Base-by-base conservation (phyloP, 2,329 filamentous ascomycete genomes). In the Fusarium piperis region DNA sequence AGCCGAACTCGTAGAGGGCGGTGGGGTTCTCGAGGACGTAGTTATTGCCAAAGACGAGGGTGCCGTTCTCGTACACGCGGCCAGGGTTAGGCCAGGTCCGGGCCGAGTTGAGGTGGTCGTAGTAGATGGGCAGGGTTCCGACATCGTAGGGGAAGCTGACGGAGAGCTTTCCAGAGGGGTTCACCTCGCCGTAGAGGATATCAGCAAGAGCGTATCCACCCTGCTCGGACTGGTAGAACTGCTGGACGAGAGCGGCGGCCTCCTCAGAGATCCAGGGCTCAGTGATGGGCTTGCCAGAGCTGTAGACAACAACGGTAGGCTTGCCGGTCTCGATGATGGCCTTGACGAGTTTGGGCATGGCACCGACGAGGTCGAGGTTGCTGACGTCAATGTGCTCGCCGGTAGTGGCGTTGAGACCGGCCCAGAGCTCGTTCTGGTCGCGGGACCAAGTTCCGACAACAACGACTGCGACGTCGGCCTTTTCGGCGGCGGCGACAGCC, bases 381-480 rank as follows among this genome's bases (percentile, higher is more conserved):
- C 87, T 82, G 1, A 90, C 84, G 72, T 94, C 92, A 53, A 94
- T 89, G 75, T 93, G 91, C 77, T 94, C 92, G 57, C 91, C 92
- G 0, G 91, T 94, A 1, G 92, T 94, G 30, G 91, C 91, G 72
- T 94, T 94, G 3, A 93, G 78, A 0, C 90, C 90, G 62, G 82
- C 79, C 92, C 91, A 94, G 4, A 94, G 87, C 78, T 94, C 88
- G 59, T 85, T 83, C 77, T 94, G 92, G 75, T 94, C 92, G 55
- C 92, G 87, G 28, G 89, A 90, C 92, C 92, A 94, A 10, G 92
- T 94, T 33, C 92, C 92, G 1, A 94, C 91, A 0, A 94, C 84
- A 0, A 94, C 91, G 6, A 94, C 86, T 7, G 92, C 92, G 3
- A 94, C 88, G 74, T 94, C 92, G 4, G 92, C 91, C 11, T 85